Evolutionary conservation across 2,329 filamentous ascomycete species (phyloP).

Genomic region (Diplodia intermedia): DNA sequence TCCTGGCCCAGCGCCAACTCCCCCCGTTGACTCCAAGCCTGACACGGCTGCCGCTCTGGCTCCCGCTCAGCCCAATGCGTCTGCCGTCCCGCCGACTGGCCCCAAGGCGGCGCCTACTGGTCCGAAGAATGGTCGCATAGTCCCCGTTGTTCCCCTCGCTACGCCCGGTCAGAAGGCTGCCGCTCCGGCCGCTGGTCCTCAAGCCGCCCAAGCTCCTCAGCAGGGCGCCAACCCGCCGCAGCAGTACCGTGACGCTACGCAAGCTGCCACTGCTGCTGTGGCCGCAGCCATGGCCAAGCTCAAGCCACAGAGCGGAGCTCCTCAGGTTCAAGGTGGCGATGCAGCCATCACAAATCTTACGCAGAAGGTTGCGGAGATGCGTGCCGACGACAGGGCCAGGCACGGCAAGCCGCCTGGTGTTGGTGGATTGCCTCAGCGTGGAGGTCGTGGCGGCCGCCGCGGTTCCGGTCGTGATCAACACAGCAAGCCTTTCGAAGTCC

Average conservation of each 20-base stretch:
- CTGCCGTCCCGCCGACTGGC: constrained; percentile 43
- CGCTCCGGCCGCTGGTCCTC: constrained; percentile 50
- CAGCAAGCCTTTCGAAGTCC: constrained; percentile 75
- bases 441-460: constrained; percentile 57
- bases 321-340: constrained; percentile 45
- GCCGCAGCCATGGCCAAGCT: constrained; percentile 81
- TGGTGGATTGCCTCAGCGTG: constrained; percentile 50
- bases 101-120: constrained; percentile 51
- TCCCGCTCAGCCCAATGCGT: constrained; percentile 52
- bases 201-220: constrained; percentile 42
- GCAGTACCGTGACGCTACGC: constrained; percentile 69
- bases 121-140: constrained; percentile 60
- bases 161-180: constrained; percentile 50
- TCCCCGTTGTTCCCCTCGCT: constrained; percentile 70
- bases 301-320: constrained; percentile 36
- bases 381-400: constrained; percentile 63
- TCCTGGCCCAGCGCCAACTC: constrained; percentile 56
- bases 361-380: constrained; percentile 79
- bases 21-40: constrained; percentile 73
- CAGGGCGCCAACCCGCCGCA: constrained; percentile 18
- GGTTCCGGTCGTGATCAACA: constrained; percentile 55
- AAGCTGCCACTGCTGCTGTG: constrained; percentile 77
- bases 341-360: constrained; percentile 73
- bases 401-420: constrained; percentile 57
- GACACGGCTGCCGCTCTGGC: constrained; percentile 64